Base-by-base conservation (phyloP, 306 rosid species). In the Nissolia schottii region DNA sequence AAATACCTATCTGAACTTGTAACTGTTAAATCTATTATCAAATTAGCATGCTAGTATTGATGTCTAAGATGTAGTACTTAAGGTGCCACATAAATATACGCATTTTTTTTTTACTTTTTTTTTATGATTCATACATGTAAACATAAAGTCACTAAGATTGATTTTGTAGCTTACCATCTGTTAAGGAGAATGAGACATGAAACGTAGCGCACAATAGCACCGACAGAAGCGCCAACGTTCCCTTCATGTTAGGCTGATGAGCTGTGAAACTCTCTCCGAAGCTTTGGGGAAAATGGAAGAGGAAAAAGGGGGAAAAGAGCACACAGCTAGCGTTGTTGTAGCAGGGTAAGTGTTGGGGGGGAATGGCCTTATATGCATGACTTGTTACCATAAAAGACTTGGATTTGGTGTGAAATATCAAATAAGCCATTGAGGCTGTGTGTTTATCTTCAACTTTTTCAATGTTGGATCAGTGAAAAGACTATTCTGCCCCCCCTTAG, bases 361-460 rank as follows among this genome's bases (percentile, higher is more conserved):
- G 79, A 27, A 25, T 10, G 67, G 70, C 74, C 80, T 91, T 91
- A 83, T 89, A 91, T 89, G 92, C 91, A 89, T 85, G 87, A 53
- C 74, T 38, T 37, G 56, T 20, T 77, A 57, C 65, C 0, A 69
- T 8, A 82, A 65, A 20, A 76, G 72, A 78, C 97, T 58, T 46
- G 7, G 45, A 58, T 65, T 80, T 45, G 1, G 2, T 2, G 18
- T 25, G 28, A 71, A 80, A 80, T 78, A 35, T 76, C 75, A 3
- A 54, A 7, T 13, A 1, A 89, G 97, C 93, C 97, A 89, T 56
- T 62, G 2, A 0, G 7, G n/a, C n/a, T n/a, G n/a, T 49, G 28
- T 6, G 15, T 12, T 53, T 62, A 31, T 51, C 77, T 79, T 68
- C n/a, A 50, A 25, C 70, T 51, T n/a, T n/a, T n/a, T 51, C 9